Percentiles rank a stretch among this genome's conserved stretches.
Conservation (phyloP, 257 asterid genomes). For the Nicotiana noctiflora region DNA sequence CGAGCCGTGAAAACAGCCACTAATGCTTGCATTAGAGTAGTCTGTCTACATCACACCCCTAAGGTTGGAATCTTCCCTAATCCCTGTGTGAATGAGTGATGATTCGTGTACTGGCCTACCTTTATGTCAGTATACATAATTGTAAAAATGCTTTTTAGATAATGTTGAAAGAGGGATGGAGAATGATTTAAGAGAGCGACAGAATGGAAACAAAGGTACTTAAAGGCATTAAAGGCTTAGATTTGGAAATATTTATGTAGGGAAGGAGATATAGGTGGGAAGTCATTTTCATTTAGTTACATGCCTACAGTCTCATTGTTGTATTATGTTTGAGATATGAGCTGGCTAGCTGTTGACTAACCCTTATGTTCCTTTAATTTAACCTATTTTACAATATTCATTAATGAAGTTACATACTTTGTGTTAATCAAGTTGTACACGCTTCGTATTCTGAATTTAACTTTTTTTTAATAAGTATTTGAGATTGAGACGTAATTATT, state of each 20-base stretch:
- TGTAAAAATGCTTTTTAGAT: background rate
- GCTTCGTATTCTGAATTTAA: too few relatives aligned
- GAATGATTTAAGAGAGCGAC: background rate
- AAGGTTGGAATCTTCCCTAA: too few relatives aligned
- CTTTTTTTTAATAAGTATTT: too few relatives aligned
- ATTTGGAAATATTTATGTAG: constrained; percentile 36
- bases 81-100: too few relatives aligned
- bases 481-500: too few relatives aligned
- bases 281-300: constrained; percentile 70
- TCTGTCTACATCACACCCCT: too few relatives aligned
- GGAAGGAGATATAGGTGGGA: constrained; percentile 37
- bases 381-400: background rate
- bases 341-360: constrained; percentile 28
- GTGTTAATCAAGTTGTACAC: background rate
- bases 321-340: constrained; percentile 32
- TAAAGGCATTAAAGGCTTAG: constrained; percentile 41
- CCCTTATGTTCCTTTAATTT: background rate
- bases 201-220: constrained; percentile 17
- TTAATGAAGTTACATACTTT: background rate
- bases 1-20: too few relatives aligned
- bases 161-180: background rate
- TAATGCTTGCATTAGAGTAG: too few relatives aligned
- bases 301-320: constrained; percentile 23
- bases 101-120: too few relatives aligned
- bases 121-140: too few relatives aligned